Percentiles rank a stretch among this genome's conserved stretches.
Conservation (phyloP, 2,329 filamentous ascomycete genomes). For the Emmonsiellopsis sp. region DNA sequence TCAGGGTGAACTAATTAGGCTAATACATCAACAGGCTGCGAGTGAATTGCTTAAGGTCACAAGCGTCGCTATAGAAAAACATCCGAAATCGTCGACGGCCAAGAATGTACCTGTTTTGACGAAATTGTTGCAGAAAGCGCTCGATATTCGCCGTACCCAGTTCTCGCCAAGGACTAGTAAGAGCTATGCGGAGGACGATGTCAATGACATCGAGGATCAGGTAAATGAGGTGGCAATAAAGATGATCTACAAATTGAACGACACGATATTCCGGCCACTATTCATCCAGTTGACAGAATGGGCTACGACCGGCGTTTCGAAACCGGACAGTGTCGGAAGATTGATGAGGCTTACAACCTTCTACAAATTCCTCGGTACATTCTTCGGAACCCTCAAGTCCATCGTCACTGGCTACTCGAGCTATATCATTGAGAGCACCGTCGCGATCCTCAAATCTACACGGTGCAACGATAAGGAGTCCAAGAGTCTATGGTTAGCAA, state of each 20-base stretch:
- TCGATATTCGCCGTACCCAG: conserved; percentile 40
- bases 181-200: conserved; percentile 39
- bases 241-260: conserved; percentile 95
- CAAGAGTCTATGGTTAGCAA: conserved; percentile 57
- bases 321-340: conserved; percentile 51
- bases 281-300: conserved; percentile 83
- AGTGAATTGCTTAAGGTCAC: conserved; percentile 63
- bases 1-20: neutral
- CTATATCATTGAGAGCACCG: conserved; percentile 70
- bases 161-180: conserved; percentile 19
- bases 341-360: conserved; percentile 62
- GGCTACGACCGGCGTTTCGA: conserved; percentile 53
- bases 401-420: conserved; percentile 89
- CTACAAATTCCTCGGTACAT: conserved; percentile 68
- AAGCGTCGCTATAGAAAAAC: conserved; percentile 62
- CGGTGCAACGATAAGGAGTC: conserved; percentile 38
- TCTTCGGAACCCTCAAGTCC: conserved; percentile 82
- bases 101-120: conserved; percentile 67
- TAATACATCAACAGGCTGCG: conserved; percentile 43
- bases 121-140: conserved; percentile 46
- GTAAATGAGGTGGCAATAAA: conserved; percentile 67
- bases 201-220: conserved; percentile 52
- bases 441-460: conserved; percentile 47
- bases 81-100: conserved; percentile 67
- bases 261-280: conserved; percentile 83